These are phyloP conservation scores for Oemleria cerasiformis DNA, from an alignment of 306 rosid species.

Conservation along the genomic window DNA sequence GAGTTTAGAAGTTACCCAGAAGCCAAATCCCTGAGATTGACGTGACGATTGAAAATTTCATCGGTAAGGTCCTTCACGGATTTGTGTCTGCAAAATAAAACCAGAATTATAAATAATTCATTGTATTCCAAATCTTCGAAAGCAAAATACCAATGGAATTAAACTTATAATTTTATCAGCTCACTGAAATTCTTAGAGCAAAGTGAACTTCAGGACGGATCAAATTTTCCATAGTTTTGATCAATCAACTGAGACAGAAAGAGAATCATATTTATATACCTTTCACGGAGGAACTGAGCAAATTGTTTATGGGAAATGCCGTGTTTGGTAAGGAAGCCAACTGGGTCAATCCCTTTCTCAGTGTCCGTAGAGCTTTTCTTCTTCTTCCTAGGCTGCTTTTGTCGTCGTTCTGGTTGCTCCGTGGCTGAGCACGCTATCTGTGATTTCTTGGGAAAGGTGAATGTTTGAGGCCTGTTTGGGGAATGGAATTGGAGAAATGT, in stretches of 20 bases:
- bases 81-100: conserved; percentile 55
- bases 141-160: not conserved
- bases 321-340: conserved; percentile 71
- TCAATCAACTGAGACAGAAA: conserved; percentile 5
- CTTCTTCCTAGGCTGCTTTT: conserved; percentile 22
- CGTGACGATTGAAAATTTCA: conserved; percentile 65
- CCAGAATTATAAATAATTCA: not conserved
- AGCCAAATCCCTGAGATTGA: conserved; percentile 67
- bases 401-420: conserved; percentile 48
- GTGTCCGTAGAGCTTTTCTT: conserved; percentile 33
- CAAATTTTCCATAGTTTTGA: not conserved
- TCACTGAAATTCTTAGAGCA: not conserved
- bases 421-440: conserved; percentile 56
- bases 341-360: conserved; percentile 74
- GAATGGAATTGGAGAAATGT: conserved; percentile 33
- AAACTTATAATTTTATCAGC: not conserved
- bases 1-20: conserved; percentile 75
- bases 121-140: not conserved
- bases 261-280: conserved; percentile 34
- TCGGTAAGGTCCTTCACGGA: conserved; percentile 74
- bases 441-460: conserved; percentile 43
- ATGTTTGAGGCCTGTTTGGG: conserved; percentile 32
- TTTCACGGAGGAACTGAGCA: conserved; percentile 86
- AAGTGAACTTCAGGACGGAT: no score
- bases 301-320: conserved; percentile 79